phyloP scores from a whole-genome alignment of 108 stramenopile genomes.

The Nitzschia sp. region DNA sequence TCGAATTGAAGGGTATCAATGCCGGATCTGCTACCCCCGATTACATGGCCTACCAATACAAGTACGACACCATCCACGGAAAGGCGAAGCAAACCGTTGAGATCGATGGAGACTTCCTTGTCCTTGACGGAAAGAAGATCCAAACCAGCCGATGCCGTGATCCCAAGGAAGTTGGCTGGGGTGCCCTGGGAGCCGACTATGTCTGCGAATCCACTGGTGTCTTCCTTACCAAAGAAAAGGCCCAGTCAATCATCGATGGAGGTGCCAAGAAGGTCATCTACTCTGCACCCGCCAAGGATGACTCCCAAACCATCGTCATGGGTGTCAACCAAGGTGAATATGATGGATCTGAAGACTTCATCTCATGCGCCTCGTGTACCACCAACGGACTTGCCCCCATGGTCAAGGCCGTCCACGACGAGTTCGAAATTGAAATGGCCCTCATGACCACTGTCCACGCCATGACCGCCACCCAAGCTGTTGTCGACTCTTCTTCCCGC shows the following conservation, averaged over 20 bases:
- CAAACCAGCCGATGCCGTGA: constrained; percentile 93
- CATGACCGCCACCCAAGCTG: constrained; percentile 99
- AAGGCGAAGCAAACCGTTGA: constrained; percentile 96
- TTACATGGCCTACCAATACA: constrained; percentile 99
- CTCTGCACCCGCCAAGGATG: constrained; percentile 99
- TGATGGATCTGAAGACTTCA: constrained; percentile 91
- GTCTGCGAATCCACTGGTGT: constrained; percentile 99
- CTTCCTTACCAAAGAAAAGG: constrained; percentile 97
- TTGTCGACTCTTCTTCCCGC: constrained; percentile 98
- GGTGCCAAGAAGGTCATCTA: constrained; percentile 99
- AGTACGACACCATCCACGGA: constrained; percentile 99
- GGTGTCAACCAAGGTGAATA: constrained; percentile 97
- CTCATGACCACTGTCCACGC: constrained; percentile 99
- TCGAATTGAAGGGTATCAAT: constrained; percentile 93
- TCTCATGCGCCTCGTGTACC: constrained; percentile 99
- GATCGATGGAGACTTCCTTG: constrained; percentile 95
- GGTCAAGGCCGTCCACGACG: constrained; percentile 98
- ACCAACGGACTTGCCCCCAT: constrained; percentile 99
- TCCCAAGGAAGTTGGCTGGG: constrained; percentile 97
- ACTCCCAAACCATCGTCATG: constrained; percentile 98
- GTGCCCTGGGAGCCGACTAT: constrained; percentile 94
- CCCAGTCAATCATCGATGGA: constrained; percentile 93
- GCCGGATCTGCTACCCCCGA: constrained; percentile 96
- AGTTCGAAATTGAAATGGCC: constrained; percentile 96
- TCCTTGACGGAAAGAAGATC: constrained; percentile 95